Evolutionary conservation across 208 protist species (phyloP).

Genomic region (Leishmania turanica): DNA sequence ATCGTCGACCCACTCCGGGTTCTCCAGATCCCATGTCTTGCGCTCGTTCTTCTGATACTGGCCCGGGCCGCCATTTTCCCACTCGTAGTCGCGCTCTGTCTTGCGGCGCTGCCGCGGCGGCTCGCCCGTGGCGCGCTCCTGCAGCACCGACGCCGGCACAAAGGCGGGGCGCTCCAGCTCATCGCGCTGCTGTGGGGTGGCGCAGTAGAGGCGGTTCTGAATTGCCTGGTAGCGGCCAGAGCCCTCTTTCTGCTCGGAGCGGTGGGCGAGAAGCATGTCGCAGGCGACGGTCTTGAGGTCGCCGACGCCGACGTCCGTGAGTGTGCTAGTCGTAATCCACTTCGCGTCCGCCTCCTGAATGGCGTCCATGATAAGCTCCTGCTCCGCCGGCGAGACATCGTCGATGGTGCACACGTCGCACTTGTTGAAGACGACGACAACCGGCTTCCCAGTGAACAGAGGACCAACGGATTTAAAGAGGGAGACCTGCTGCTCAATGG

Average conservation of each 20-base stretch:
- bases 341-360: slow-evolving; percentile 84
- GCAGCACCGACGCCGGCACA: slow-evolving; percentile 83
- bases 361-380: slow-evolving; percentile 82
- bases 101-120: slow-evolving; percentile 62
- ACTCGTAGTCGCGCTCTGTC: slow-evolving; percentile 93
- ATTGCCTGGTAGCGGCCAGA: slow-evolving; percentile 92
- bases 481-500: slow-evolving; percentile 96
- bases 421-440: slow-evolving; percentile 99
- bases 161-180: slow-evolving; percentile 63
- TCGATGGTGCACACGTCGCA: slow-evolving; percentile 96
- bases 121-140: slow-evolving; percentile 38
- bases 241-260: slow-evolving; percentile 95
- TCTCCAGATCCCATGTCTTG: slow-evolving; percentile 91
- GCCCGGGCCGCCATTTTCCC: slow-evolving; percentile 93
- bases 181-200: slow-evolving; percentile 90
- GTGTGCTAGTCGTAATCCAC: slow-evolving; percentile 95
- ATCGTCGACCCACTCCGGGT: slow-evolving; percentile 98
- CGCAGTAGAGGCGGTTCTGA: slow-evolving; percentile 93
- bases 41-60: slow-evolving; percentile 90
- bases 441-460: slow-evolving; percentile 99
- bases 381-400: slow-evolving; percentile 83
- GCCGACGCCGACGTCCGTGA: slow-evolving; percentile 95
- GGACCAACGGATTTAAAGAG: slow-evolving; percentile 99
- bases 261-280: slow-evolving; percentile 94
- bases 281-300: slow-evolving; percentile 95